phyloP scores from a whole-genome alignment of 2,329 filamentous ascomycete genomes.

The Pseudogymnoascus sp. region DNA sequence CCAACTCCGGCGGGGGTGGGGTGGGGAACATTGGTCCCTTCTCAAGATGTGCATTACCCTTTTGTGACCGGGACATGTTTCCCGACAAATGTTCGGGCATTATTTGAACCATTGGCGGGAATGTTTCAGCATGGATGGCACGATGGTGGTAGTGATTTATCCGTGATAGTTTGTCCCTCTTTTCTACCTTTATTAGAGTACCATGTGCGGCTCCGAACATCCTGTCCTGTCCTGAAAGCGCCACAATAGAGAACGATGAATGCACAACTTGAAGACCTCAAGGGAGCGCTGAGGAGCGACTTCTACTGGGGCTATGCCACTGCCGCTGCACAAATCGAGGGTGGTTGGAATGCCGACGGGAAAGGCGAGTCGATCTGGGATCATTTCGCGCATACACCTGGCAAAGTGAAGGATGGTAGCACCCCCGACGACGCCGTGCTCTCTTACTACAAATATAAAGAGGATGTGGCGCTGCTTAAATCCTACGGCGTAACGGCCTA shows the following conservation, averaged over 20 bases:
- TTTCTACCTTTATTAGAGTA: constrained; percentile 2
- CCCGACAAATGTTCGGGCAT: neutral
- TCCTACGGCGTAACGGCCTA: constrained; percentile 53
- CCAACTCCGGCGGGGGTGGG: neutral
- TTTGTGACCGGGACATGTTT: neutral
- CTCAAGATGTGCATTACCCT: neutral
- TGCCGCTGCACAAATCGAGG: constrained; percentile 49
- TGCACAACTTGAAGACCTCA: constrained; percentile 15
- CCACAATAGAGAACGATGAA: neutral
- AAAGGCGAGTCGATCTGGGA: constrained; percentile 40
- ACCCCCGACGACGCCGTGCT: constrained; percentile 35
- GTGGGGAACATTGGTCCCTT: neutral
- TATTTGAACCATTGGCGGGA: neutral
- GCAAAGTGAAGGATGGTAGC: constrained; percentile 36
- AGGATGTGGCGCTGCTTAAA: constrained; percentile 56
- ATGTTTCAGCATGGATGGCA: neutral
- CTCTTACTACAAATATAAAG: constrained; percentile 38
- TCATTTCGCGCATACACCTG: constrained; percentile 35
- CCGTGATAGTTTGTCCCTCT: neutral
- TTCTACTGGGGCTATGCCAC: constrained; percentile 79
- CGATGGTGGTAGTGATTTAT: neutral
- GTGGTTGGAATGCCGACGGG: constrained; percentile 38
- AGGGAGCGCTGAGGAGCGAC: constrained; percentile 52
- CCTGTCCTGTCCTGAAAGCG: neutral
- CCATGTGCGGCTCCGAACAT: neutral